A percentile compares a stretch with the other conserved stretches of the same genome.
These are phyloP conservation scores for Prunus mume DNA, from an alignment of 306 rosid species.

Conservation along the genomic window DNA sequence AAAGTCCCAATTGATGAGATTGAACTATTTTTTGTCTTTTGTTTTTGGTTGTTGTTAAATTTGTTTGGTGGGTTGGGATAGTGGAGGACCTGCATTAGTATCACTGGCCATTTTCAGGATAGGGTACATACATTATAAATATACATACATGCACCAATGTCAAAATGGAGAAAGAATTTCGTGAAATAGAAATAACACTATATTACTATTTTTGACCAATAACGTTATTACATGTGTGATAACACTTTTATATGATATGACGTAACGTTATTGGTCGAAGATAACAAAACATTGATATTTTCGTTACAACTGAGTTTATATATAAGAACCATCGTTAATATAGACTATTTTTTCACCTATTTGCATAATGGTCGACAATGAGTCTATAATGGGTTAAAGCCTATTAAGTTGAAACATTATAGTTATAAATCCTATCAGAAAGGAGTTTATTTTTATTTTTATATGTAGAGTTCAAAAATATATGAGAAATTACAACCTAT, in stretches of 20 bases:
- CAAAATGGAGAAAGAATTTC: neutral
- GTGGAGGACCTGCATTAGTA: neutral
- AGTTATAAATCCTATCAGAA: too few relatives aligned
- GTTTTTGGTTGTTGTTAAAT: neutral
- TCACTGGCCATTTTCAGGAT: neutral
- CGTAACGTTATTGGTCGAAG: accelerated
- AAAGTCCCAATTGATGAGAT: conserved; percentile 21
- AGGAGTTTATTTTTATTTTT: too few relatives aligned
- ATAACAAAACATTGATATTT: too few relatives aligned
- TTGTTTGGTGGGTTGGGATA: neutral
- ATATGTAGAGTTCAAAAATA: neutral
- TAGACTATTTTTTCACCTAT: too few relatives aligned
- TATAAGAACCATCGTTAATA: too few relatives aligned
- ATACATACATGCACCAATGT: neutral
- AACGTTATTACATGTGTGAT: accelerated
- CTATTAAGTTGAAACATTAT: too few relatives aligned
- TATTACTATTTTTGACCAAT: accelerated
- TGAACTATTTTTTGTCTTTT: neutral
- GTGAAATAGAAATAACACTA: accelerated
- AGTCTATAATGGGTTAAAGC: too few relatives aligned
- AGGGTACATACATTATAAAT: neutral
- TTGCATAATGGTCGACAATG: too few relatives aligned
- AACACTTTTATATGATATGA: accelerated
- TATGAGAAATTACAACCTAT: neutral
- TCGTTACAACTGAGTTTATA: too few relatives aligned